Conservation (phyloP, 805 yeast species). For the Starmera caribaea region DNA sequence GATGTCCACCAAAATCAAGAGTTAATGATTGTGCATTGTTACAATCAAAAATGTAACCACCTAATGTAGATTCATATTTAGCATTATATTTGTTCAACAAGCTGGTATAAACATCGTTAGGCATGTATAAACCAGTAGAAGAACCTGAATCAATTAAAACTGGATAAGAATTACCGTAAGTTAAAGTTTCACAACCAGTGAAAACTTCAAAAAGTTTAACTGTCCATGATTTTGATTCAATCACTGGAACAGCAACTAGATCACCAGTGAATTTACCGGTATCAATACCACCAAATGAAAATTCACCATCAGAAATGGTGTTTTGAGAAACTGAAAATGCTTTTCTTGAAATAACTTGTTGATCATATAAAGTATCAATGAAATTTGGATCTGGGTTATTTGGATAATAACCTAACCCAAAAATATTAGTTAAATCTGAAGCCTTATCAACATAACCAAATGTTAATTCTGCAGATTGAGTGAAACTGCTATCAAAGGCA, state of each 20-base stretch:
- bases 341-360: slow-evolving; percentile 5
- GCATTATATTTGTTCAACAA: slow-evolving; percentile 8
- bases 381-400: slow-evolving; percentile 3
- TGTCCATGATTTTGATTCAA: slow-evolving; percentile 25
- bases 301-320: slow-evolving; percentile 4
- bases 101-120: slow-evolving; percentile 5
- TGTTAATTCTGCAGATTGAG: slow-evolving; percentile 2
- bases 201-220: slow-evolving; percentile 14
- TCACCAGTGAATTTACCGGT: slow-evolving; percentile 34
- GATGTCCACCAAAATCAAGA: slow-evolving; percentile 10
- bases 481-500: slow-evolving; percentile 3
- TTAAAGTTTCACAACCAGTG: slow-evolving; percentile 6
- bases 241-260: slow-evolving; percentile 27
- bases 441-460: slow-evolving; percentile 4
- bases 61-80: slow-evolving; percentile 4
- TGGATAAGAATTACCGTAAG: slow-evolving; percentile 5
- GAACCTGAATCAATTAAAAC: slow-evolving; percentile 11
- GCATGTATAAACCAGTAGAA: slow-evolving; percentile 9
- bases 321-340: slow-evolving; percentile 9
- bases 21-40: slow-evolving; percentile 4
- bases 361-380: slow-evolving; percentile 4
- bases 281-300: slow-evolving; percentile 45
- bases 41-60: slow-evolving; percentile 9
- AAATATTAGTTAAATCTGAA: slow-evolving; percentile 2
- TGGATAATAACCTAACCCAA: slow-evolving; percentile 9